phyloP scores from a whole-genome alignment of 768 basidiomycete species.

The Serendipita sp. region DNA sequence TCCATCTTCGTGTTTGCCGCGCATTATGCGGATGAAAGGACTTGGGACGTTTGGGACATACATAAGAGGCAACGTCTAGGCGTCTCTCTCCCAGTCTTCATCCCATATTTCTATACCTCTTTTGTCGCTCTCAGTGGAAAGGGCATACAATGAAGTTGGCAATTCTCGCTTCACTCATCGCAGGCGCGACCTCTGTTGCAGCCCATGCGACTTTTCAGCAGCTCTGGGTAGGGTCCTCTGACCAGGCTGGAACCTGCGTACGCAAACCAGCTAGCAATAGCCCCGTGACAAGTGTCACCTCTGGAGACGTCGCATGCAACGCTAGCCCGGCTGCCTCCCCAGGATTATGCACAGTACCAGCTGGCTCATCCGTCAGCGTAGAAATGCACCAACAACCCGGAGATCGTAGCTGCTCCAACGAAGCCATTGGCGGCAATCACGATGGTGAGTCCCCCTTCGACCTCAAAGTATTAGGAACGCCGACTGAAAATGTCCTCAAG shows the following conservation, averaged over 20 bases:
- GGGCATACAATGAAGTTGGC: background rate
- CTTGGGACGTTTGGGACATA: background rate
- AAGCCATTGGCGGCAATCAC: slow-evolving; percentile 37
- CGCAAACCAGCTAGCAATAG: slow-evolving; percentile 30
- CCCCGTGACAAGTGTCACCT: slow-evolving; percentile 29
- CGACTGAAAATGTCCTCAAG: background rate
- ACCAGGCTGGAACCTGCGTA: slow-evolving; percentile 31
- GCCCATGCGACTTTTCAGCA: slow-evolving; percentile 41
- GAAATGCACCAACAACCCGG: slow-evolving; percentile 36
- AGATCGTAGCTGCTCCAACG: slow-evolving; percentile 29
- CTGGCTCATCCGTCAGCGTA: slow-evolving; percentile 32
- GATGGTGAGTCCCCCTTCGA: slow-evolving; percentile 21
- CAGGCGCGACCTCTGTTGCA: slow-evolving; percentile 19
- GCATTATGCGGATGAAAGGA: background rate
- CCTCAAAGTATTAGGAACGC: background rate
- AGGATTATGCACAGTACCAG: slow-evolving; percentile 26
- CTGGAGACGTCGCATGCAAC: slow-evolving; percentile 32
- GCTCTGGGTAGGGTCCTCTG: slow-evolving; percentile 35
- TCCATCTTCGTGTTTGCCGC: background rate
- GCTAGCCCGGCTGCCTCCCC: slow-evolving; percentile 20
- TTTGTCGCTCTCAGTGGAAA: background rate
- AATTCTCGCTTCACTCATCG: background rate
- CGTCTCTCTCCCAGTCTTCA: background rate
- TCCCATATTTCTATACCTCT: background rate
- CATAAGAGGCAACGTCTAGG: background rate